Conservation (phyloP, 495 filamentous ascomycete genomes). For the Penicillium psychrofluorescens region DNA sequence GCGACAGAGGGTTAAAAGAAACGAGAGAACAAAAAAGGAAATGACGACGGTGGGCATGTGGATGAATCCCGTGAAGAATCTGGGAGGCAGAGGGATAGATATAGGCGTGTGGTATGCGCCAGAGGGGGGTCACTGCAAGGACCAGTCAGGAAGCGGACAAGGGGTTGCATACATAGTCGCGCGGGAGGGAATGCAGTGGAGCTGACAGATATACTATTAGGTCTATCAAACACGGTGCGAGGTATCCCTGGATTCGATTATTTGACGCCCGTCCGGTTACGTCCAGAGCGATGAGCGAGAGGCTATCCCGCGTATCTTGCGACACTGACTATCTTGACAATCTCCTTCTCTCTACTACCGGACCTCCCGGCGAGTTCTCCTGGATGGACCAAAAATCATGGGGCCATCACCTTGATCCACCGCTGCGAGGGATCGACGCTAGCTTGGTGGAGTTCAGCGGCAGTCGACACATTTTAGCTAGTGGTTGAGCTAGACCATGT, state of each 20-base stretch:
- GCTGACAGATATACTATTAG: background rate
- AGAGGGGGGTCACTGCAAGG: constrained; percentile 5
- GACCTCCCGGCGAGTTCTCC: too few relatives aligned
- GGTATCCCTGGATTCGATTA: background rate
- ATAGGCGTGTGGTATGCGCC: constrained; percentile 25
- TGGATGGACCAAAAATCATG: too few relatives aligned
- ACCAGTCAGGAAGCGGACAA: constrained; percentile 8
- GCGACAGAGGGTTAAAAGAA: constrained; percentile 2
- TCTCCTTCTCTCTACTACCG: too few relatives aligned
- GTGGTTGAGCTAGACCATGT: background rate
- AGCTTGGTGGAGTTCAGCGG: background rate
- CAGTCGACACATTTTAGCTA: background rate
- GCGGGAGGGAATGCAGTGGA: constrained; percentile 7
- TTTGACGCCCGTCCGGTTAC: background rate
- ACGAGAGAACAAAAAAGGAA: constrained; percentile 10
- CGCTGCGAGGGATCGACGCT: background rate
- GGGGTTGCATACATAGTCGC: too few relatives aligned
- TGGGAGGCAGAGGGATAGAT: constrained; percentile 20
- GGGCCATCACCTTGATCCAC: too few relatives aligned
- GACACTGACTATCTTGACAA: too few relatives aligned
- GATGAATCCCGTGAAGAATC: constrained; percentile 34
- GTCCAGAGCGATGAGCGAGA: background rate
- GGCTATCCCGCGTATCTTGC: too few relatives aligned
- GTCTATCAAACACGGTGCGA: background rate
- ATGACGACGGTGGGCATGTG: constrained; percentile 29